A percentile compares a stretch with the other conserved stretches of the same genome.
Evolutionary conservation across 257 asterid genomes (phyloP).

Genomic region (Leptodermis oblonga): DNA sequence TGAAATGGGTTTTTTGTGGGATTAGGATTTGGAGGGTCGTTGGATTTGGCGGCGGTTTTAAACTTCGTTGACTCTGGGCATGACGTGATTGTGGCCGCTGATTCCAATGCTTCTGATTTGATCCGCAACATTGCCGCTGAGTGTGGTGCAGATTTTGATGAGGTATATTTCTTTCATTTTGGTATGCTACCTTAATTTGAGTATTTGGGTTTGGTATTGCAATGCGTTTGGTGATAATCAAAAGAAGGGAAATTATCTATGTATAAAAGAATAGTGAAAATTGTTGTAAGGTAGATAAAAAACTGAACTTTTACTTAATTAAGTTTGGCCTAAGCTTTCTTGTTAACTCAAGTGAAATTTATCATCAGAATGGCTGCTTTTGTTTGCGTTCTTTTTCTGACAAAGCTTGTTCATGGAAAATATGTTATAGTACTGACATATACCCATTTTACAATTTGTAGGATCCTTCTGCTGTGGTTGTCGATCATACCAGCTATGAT

Average conservation of each 20-base stretch:
- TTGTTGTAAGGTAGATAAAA: neutral
- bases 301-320: neutral
- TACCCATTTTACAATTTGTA: constrained; percentile 3
- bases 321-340: neutral
- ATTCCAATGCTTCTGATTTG: constrained; percentile 65
- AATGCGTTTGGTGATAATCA: neutral
- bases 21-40: constrained; percentile 70
- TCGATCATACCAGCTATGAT: constrained; percentile 67
- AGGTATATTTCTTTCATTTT: constrained; percentile 16
- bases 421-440: neutral
- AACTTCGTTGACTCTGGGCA: constrained; percentile 82
- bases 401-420: no score
- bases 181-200: neutral
- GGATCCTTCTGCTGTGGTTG: constrained; percentile 63
- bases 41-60: constrained; percentile 66
- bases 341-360: neutral
- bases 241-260: no score
- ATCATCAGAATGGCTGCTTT: neutral
- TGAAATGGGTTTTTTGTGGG: neutral
- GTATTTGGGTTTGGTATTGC: neutral
- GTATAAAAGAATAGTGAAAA: no score
- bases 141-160: constrained; percentile 31
- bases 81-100: constrained; percentile 78
- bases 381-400: neutral
- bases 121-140: constrained; percentile 40